Evolutionary conservation across 805 yeast species (phyloP).

Genomic region (Isabelozyma heimii): DNA sequence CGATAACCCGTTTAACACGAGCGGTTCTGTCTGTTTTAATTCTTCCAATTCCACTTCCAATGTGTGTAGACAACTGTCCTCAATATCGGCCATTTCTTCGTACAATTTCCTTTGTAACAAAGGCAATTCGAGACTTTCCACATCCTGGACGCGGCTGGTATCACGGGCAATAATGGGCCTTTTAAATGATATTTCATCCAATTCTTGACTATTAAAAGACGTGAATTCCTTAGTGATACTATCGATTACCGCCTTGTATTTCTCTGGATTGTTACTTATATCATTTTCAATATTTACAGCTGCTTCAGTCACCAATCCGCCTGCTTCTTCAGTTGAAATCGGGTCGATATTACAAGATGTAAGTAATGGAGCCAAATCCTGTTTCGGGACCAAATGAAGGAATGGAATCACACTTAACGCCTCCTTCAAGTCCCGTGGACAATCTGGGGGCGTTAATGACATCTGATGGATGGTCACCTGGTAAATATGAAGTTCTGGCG

Average conservation of each 20-base stretch:
- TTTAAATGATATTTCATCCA: conserved; percentile 31
- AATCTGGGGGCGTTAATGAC: neutral
- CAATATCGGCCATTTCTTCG: conserved; percentile 6
- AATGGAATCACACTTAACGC: conserved; percentile 25
- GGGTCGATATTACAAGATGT: conserved; percentile 8
- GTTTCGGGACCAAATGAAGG: conserved; percentile 26
- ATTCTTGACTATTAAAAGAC: conserved; percentile 20
- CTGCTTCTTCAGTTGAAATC: conserved; percentile 1
- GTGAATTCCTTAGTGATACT: conserved; percentile 16
- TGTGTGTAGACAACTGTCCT: conserved; percentile 8
- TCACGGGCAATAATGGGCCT: conserved; percentile 17
- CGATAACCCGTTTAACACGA: neutral
- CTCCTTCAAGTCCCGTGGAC: conserved; percentile 18
- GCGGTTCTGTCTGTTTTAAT: neutral
- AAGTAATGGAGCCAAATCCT: conserved; percentile 16
- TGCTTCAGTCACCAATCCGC: conserved; percentile 4
- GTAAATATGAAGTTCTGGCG: no score
- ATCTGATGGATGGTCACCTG: no score
- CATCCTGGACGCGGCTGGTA: neutral
- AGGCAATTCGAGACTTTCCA: conserved; percentile 6
- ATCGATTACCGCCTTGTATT: conserved; percentile 8
- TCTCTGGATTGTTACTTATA: conserved; percentile 9
- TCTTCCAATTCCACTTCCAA: conserved; percentile 2
- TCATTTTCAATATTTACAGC: conserved; percentile 5
- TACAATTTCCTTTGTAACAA: conserved; percentile 11